Evolutionary conservation across 768 basidiomycete species (phyloP).

Genomic region (Leccinum variicolor): DNA sequence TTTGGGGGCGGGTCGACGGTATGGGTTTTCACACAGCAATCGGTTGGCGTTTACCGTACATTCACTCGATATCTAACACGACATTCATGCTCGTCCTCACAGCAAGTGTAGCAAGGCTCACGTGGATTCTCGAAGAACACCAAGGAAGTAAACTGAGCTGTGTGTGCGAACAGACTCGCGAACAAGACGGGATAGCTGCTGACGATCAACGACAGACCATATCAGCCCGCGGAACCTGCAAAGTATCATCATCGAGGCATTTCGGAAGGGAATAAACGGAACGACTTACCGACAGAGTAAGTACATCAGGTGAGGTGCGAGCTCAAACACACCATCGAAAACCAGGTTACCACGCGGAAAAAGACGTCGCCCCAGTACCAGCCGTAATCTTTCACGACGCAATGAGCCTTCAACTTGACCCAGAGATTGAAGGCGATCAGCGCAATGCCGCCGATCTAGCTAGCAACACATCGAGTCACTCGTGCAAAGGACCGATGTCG

Average conservation of each 20-base stretch:
- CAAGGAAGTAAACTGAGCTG: conserved; percentile 95
- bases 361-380: conserved; percentile 98
- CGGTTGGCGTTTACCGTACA: conserved; percentile 89
- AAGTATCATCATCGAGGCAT: not conserved
- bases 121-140: conserved; percentile 97
- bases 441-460: conserved; percentile 84
- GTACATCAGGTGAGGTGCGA: conserved; percentile 95
- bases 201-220: conserved; percentile 87
- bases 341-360: conserved; percentile 86
- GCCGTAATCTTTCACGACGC: conserved; percentile 96
- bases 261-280: not conserved
- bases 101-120: conserved; percentile 38
- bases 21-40: conserved; percentile 77
- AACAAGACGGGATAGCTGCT: conserved; percentile 94
- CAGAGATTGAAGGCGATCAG: conserved; percentile 95
- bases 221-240: conserved; percentile 92
- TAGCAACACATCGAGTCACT: conserved; percentile 25
- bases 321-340: conserved; percentile 97
- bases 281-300: conserved; percentile 66
- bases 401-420: conserved; percentile 98
- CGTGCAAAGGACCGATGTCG: not conserved
- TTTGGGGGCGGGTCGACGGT: conserved; percentile 22
- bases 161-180: conserved; percentile 87
- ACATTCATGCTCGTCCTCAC: not conserved
- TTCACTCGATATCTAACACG: conserved; percentile 78